phyloP scores from a whole-genome alignment of 345 rosid species.

The Kernera saxatilis region DNA sequence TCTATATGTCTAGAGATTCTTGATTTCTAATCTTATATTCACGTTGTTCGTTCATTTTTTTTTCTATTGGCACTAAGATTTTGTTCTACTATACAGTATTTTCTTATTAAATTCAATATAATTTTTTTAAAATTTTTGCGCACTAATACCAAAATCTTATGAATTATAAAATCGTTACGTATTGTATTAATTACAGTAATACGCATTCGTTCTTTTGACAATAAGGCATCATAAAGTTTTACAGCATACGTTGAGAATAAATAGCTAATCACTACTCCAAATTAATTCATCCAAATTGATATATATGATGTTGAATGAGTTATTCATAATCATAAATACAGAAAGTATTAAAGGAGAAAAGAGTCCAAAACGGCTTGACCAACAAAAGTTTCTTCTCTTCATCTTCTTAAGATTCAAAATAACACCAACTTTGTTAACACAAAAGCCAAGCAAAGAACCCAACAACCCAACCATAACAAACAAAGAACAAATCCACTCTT shows the following conservation, averaged over 20 bases:
- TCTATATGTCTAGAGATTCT: not conserved
- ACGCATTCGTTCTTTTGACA: no score
- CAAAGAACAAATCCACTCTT: conserved; percentile 26
- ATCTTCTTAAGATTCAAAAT: not conserved
- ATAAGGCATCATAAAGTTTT: no score
- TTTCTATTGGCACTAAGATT: no score
- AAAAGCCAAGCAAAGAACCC: conserved; percentile 35
- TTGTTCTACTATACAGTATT: no score
- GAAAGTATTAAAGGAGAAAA: not conserved
- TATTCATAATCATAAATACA: not conserved
- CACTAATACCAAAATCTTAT: no score
- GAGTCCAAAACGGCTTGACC: not conserved
- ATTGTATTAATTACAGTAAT: no score
- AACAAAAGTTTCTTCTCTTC: conserved; percentile 11
- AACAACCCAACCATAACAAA: conserved; percentile 31
- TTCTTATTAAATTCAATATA: no score
- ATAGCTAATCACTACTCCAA: no score
- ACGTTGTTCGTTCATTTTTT: not conserved
- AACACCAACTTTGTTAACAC: not conserved
- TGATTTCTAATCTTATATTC: not conserved
- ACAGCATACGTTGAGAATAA: no score
- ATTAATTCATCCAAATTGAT: not conserved
- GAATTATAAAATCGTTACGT: no score
- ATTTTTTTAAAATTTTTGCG: no score
- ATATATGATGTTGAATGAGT: conserved; percentile 1